Conservation (phyloP, 371 early-diverging fungal genomes). For the Mortierella sp. region DNA sequence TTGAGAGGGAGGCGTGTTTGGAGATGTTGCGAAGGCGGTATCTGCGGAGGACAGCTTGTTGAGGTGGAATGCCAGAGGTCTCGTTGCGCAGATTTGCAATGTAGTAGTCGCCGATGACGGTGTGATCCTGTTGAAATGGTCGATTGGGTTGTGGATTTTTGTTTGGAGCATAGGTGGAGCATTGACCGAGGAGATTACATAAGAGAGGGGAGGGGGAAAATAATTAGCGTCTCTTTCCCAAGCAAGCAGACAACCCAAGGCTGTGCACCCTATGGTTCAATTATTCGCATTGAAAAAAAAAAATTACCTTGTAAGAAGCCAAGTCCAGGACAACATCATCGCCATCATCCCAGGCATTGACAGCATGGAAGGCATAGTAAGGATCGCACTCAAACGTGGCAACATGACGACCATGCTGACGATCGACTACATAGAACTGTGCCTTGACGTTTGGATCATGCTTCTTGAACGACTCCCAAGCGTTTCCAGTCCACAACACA, state of each 20-base stretch:
- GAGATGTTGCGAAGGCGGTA: slow-evolving; percentile 36
- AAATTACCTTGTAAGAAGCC: slow-evolving; percentile 35
- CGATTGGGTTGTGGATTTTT: slow-evolving; percentile 26
- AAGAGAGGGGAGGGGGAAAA: slow-evolving; percentile 1
- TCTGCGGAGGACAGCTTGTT: slow-evolving; percentile 49
- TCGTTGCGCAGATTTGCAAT: slow-evolving; percentile 43
- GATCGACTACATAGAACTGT: slow-evolving; percentile 65
- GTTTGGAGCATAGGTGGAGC: not conserved
- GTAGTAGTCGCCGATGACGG: slow-evolving; percentile 48
- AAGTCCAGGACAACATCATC: slow-evolving; percentile 49
- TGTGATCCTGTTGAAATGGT: slow-evolving; percentile 35
- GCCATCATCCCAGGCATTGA: slow-evolving; percentile 68
- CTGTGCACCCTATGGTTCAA: not conserved
- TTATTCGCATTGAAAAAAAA: not conserved
- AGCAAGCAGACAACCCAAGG: not conserved
- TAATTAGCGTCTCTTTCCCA: slow-evolving; percentile 44
- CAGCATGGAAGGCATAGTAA: slow-evolving; percentile 68
- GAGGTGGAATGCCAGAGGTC: slow-evolving; percentile 38
- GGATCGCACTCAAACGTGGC: slow-evolving; percentile 63
- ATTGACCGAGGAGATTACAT: not conserved
- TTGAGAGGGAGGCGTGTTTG: slow-evolving; percentile 27
- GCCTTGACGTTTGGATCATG: slow-evolving; percentile 59
- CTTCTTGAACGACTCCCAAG: slow-evolving; percentile 57
- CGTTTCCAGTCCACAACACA: slow-evolving; percentile 60
- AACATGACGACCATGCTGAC: slow-evolving; percentile 62